These are phyloP conservation scores for Stagonosporopsis tanaceti DNA, from an alignment of 2,329 filamentous ascomycete species.

Conservation along the genomic window DNA sequence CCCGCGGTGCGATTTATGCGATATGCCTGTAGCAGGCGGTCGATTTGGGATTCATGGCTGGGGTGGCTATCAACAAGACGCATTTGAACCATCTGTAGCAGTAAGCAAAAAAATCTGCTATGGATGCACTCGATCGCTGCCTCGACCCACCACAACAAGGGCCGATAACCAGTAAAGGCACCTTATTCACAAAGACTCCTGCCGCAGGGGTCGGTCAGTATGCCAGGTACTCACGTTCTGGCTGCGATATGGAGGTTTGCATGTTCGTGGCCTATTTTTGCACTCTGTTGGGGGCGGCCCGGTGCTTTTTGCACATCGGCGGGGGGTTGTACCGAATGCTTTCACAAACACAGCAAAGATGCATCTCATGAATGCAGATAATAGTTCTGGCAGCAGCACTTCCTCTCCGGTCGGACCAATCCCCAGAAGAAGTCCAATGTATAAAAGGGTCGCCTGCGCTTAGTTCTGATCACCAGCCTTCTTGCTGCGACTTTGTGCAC, in stretches of 20 bases:
- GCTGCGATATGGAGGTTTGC: not conserved
- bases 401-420: not conserved
- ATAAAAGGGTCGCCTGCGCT: not conserved
- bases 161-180: not conserved
- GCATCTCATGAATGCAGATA: not conserved
- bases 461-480: not conserved
- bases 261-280: not conserved
- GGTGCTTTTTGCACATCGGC: constrained; percentile 6
- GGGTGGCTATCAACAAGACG: constrained; percentile 64
- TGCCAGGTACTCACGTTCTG: not conserved
- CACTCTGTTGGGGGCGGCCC: not conserved
- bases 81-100: constrained; percentile 33
- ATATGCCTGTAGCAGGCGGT: constrained; percentile 68
- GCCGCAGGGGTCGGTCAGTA: too few relatives aligned
- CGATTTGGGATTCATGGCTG: constrained; percentile 70
- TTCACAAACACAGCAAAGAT: not conserved
- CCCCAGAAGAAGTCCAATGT: not conserved
- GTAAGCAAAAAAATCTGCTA: constrained; percentile 65
- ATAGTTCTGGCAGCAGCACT: not conserved
- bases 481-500: not conserved
- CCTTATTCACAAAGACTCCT: not conserved
- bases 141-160: constrained; percentile 5
- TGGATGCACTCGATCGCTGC: constrained; percentile 71
- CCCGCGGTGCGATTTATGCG: constrained; percentile 70
- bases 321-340: not conserved